phyloP scores from a whole-genome alignment of 352 stramenopile genomes.

The Elongisporangium undulatum region DNA sequence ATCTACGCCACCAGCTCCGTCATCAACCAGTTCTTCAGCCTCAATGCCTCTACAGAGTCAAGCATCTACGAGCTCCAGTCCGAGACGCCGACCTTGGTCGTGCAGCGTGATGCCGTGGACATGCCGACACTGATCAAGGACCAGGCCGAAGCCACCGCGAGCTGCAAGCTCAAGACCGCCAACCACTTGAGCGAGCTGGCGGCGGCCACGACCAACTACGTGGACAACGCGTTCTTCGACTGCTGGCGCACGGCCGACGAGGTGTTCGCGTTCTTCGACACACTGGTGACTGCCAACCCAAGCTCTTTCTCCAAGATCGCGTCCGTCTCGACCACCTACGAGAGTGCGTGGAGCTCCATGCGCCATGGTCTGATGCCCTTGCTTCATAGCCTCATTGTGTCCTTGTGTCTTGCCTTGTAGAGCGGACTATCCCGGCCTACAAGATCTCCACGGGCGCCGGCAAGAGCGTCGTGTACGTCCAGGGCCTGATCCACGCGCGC shows the following conservation, averaged over 20 bases:
- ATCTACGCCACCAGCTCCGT: not conserved
- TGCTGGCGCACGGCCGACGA: constrained; percentile 15
- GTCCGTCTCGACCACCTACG: constrained; percentile 6
- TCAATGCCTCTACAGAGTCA: not conserved
- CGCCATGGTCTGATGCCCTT: not conserved
- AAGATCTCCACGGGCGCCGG: constrained; percentile 10
- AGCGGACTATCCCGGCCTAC: constrained; percentile 14
- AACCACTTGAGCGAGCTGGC: not conserved
- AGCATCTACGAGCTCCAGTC: not conserved
- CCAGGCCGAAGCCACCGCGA: not conserved
- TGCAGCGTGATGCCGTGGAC: not conserved
- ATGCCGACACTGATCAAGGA: not conserved
- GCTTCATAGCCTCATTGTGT: not conserved
- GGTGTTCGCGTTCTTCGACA: constrained; percentile 19
- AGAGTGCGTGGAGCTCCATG: constrained; percentile 2
- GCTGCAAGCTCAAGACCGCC: not conserved
- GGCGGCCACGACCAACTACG: constrained; percentile 1
- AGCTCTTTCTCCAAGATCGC: constrained; percentile 11
- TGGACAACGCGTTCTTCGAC: constrained; percentile 20
- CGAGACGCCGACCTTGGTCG: not conserved
- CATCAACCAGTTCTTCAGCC: not conserved
- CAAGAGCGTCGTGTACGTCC: constrained; percentile 10
- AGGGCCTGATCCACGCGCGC: constrained; percentile 13
- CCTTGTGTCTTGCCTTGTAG: not conserved
- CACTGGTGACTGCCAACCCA: constrained; percentile 6